Conservation (phyloP, 2,329 filamentous ascomycete genomes). For the Neopestalotiopsis rosae region DNA sequence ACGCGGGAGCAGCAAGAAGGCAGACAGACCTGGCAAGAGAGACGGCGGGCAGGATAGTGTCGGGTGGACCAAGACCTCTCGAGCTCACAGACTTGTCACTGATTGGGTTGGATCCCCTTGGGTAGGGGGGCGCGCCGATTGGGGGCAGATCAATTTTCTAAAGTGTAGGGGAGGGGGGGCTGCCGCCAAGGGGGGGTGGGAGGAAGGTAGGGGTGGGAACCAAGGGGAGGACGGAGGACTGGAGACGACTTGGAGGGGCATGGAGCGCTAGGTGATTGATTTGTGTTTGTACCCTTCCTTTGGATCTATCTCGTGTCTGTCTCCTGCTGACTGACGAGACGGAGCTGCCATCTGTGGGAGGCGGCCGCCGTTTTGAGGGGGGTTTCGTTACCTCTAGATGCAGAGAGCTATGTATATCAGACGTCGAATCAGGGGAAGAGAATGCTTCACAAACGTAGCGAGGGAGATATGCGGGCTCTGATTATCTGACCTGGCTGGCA, state of each 20-base stretch:
- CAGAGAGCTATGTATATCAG: not conserved
- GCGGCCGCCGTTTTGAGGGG: not conserved
- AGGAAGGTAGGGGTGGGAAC: not conserved
- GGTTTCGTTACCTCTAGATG: not conserved
- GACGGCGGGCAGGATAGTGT: not conserved
- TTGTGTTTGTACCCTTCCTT: not conserved
- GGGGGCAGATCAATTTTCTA: slow-evolving; percentile 5
- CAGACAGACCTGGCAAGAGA: not conserved
- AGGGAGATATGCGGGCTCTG: not conserved
- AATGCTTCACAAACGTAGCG: not conserved
- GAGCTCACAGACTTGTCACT: slow-evolving; percentile 7
- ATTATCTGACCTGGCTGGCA: not conserved
- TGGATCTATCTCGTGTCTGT: not conserved
- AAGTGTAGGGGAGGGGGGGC: slow-evolving; percentile 4
- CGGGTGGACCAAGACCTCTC: not conserved
- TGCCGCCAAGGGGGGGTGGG: not conserved
- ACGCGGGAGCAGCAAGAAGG: not conserved
- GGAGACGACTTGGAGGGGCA: not conserved
- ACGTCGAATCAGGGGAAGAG: not conserved
- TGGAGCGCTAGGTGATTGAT: no score
- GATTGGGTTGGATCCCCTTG: slow-evolving; percentile 6
- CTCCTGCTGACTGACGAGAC: not conserved
- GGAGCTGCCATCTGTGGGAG: not conserved
- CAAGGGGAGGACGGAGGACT: not conserved
- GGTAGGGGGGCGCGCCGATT: slow-evolving; percentile 2